Evolutionary conservation across 73 alveolate genomes (phyloP).

Genomic region (Breviolum minutum): DNA sequence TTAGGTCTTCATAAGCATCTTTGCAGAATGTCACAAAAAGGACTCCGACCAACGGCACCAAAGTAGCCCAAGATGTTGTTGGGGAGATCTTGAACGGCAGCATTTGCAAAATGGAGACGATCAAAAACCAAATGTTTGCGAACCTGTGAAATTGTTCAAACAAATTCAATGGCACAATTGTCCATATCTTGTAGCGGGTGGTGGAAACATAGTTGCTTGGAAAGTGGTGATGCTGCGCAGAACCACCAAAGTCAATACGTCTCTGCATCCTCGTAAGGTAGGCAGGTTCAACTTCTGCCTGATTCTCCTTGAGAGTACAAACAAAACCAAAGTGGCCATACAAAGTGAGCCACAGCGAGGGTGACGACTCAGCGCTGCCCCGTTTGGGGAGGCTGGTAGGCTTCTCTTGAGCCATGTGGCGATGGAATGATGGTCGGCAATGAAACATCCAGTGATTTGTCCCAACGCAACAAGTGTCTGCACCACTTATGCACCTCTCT

Average conservation of each 20-base stretch:
- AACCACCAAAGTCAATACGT: conserved; percentile 46
- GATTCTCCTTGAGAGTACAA: background rate
- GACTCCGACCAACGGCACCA: conserved; percentile 97
- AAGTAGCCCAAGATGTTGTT: conserved; percentile 96
- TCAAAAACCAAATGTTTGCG: conserved; percentile 97
- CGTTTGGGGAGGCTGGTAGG: background rate
- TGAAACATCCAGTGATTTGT: background rate
- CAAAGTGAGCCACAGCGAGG: background rate
- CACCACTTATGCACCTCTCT: too few relatives aligned
- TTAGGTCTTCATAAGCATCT: conserved; percentile 97
- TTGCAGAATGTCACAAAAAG: conserved; percentile 97
- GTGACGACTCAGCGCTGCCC: background rate
- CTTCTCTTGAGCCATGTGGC: background rate
- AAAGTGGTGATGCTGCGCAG: background rate
- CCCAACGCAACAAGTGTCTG: too few relatives aligned
- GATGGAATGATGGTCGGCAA: background rate
- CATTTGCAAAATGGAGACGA: conserved; percentile 97
- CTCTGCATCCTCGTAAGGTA: background rate
- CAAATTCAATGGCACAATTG: conserved; percentile 51
- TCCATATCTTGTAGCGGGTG: conserved; percentile 77
- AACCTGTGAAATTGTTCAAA: conserved; percentile 97
- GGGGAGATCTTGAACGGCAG: conserved; percentile 95
- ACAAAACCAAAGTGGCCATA: background rate
- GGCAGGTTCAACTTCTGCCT: background rate
- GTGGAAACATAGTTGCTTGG: conserved; percentile 77